Conservation (phyloP, 2,329 filamentous ascomycete genomes). For the Hypomyces rosellus region DNA sequence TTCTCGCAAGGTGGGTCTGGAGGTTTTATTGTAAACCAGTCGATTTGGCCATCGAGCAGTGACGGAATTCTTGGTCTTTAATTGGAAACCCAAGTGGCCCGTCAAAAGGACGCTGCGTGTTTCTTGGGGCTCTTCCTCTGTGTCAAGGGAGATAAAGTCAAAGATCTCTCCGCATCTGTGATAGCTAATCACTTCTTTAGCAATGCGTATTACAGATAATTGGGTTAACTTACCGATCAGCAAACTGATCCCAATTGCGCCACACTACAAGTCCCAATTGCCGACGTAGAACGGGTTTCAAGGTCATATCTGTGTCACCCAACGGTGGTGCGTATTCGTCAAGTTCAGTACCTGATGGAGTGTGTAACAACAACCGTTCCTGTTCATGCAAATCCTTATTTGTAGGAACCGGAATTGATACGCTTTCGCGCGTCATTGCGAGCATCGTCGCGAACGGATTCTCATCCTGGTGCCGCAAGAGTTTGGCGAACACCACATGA, state of each 20-base stretch:
- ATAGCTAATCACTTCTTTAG: slow-evolving; percentile 1
- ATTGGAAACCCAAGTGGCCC: slow-evolving; percentile 15
- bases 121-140: neutral
- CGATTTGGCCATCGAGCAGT: slow-evolving; percentile 19
- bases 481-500: neutral
- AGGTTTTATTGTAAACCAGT: slow-evolving; percentile 11
- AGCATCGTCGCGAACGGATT: slow-evolving; percentile 22
- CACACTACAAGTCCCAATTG: slow-evolving; percentile 17
- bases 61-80: slow-evolving; percentile 17
- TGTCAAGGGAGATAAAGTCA: neutral
- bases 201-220: neutral
- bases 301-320: neutral
- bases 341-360: neutral
- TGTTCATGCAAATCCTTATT: neutral
- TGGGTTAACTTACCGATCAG: slow-evolving; percentile 13
- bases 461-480: slow-evolving; percentile 19
- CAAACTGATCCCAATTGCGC: slow-evolving; percentile 21
- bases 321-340: neutral
- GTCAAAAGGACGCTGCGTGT: slow-evolving; percentile 8
- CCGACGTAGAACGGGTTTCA: slow-evolving; percentile 12
- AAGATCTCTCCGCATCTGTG: no score
- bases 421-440: slow-evolving; percentile 11
- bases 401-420: neutral
- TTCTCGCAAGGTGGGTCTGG: slow-evolving; percentile 11
- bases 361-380: slow-evolving; percentile 8